Evolutionary conservation across 1,284 basidiomycete genomes (phyloP), one percentile per base, ranked within the genome.

Genomic region (Leccinum laetum): DNA sequence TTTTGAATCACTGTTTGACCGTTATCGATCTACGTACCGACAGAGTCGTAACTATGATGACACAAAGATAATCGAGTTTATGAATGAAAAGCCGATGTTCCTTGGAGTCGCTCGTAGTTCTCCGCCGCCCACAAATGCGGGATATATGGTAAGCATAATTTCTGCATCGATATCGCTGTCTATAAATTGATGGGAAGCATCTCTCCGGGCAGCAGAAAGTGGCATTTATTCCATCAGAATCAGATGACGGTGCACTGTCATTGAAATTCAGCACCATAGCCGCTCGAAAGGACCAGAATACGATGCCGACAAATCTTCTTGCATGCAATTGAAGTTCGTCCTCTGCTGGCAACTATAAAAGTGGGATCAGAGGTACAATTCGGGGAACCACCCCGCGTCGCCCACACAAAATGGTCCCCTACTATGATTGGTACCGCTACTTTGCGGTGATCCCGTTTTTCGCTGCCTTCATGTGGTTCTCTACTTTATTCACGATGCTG

Each of bases 361-460:
- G 13, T 13, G 46, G 13, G 18, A 16, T 58, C 26, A 11, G 35
- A 26, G 18, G 44, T 14, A 39, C 26, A 21, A 11, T 16, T 11
- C 9, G 9, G 13, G 24, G 55, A 14, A 2, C 32, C 7, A 53
- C 44, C 57, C 14, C n/a, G 4, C 18, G 26, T 29, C 16, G 21
- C 37, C 21, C 37, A 21, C n/a, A 46, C 5, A 53, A 39, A 2
- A 77, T 76, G 73, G 62, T 18, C 37, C 59, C 58, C 32, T 58
- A 66, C 14, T 61, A 21, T 26, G 26, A 26, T 7, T 63, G 29
- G 0, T 85, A 88, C 67, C 89, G 87, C 83, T 74, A 79, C 62
- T 88, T 87, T 76, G 83, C 86, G 61, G 85, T 85, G 83, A 81
- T 92, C 63, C 90, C 90, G 10, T 62, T 86, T 32, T 79, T 87